phyloP scores from a whole-genome alignment of 192 early-diverging fungal genomes.

The Mortierella hygrophila region DNA sequence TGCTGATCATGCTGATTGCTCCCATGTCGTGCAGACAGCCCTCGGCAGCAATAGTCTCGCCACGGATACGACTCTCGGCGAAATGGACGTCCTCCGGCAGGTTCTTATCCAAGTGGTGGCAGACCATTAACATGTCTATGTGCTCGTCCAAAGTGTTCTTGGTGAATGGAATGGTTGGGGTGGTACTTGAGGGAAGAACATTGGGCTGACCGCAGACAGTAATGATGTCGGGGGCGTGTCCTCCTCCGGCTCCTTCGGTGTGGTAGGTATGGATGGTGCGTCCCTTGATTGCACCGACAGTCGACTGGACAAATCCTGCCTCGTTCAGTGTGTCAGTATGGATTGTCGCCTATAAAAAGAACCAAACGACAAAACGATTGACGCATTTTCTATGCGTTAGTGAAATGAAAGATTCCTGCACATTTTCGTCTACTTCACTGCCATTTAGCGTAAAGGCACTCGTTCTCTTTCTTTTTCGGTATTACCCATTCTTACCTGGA shows the following conservation, averaged over 20 bases:
- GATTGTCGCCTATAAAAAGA: slow-evolving; percentile 78
- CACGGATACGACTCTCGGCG: slow-evolving; percentile 95
- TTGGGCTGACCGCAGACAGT: slow-evolving; percentile 82
- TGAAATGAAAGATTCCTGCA: slow-evolving; percentile 22
- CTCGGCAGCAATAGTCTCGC: slow-evolving; percentile 97
- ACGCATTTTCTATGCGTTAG: background rate
- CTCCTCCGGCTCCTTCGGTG: slow-evolving; percentile 96
- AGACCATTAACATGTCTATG: slow-evolving; percentile 99
- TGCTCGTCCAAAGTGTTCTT: slow-evolving; percentile 97
- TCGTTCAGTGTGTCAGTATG: slow-evolving; percentile 99
- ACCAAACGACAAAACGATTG: background rate
- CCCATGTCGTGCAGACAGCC: slow-evolving; percentile 96
- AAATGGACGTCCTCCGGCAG: slow-evolving; percentile 98
- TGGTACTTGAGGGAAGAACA: slow-evolving; percentile 95
- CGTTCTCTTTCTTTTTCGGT: background rate
- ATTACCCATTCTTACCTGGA: slow-evolving; percentile 63
- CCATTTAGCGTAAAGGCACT: background rate
- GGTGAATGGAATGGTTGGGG: slow-evolving; percentile 96
- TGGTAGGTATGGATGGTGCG: slow-evolving; percentile 98
- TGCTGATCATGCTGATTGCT: slow-evolving; percentile 94
- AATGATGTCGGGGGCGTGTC: slow-evolving; percentile 91
- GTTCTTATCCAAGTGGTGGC: slow-evolving; percentile 93
- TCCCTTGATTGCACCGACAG: slow-evolving; percentile 89
- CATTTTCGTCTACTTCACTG: background rate
- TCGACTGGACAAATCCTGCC: slow-evolving; percentile 94